Conservation (phyloP, 1,139 yeast species). For the Kodamaea suecica region DNA sequence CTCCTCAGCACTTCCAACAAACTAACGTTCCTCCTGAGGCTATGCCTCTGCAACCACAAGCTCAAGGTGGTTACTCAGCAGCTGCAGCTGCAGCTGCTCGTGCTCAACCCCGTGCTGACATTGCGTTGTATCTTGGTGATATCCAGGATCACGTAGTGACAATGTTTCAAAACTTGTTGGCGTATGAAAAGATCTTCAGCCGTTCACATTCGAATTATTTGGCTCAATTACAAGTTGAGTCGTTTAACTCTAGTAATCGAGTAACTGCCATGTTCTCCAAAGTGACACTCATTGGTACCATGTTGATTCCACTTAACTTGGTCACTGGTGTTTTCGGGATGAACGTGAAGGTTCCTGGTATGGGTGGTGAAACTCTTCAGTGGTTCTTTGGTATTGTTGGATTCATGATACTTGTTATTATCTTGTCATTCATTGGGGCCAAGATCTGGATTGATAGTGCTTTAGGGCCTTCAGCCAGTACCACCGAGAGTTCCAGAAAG, state of each 20-base stretch:
- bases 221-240: conserved; percentile 92
- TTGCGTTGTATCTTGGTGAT: conserved; percentile 89
- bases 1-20: conserved; percentile 3
- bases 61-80: conserved; percentile 3
- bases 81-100: conserved; percentile 8
- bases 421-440: conserved; percentile 30
- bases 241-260: conserved; percentile 78
- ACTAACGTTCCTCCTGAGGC: not conserved
- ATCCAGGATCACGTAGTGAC: conserved; percentile 97
- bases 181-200: conserved; percentile 89
- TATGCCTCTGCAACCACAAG: conserved; percentile 3
- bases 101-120: conserved; percentile 76
- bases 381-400: conserved; percentile 43
- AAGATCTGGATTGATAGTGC: conserved; percentile 34
- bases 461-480: conserved; percentile 16
- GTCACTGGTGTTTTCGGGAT: conserved; percentile 94
- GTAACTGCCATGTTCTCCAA: conserved; percentile 85
- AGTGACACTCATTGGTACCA: conserved; percentile 87
- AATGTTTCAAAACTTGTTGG: conserved; percentile 85
- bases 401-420: conserved; percentile 33
- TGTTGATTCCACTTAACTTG: conserved; percentile 83
- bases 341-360: conserved; percentile 90
- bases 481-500: conserved; percentile 23
- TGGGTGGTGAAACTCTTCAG: conserved; percentile 35
- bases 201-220: conserved; percentile 89